Evolutionary conservation across 2,329 filamentous ascomycete species (phyloP).

Genomic region (Apiospora koreana): DNA sequence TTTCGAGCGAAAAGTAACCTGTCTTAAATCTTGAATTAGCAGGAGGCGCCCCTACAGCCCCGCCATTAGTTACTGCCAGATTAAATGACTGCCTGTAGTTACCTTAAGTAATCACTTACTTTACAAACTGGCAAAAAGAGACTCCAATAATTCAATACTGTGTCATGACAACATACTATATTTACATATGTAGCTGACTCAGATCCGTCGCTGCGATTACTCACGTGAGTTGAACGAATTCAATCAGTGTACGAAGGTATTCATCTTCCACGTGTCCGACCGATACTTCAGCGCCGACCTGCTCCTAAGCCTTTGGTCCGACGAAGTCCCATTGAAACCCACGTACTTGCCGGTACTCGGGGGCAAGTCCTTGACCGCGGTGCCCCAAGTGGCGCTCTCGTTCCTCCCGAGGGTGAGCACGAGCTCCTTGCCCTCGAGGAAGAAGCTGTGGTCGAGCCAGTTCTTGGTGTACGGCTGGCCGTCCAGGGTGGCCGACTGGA

Average conservation of each 20-base stretch:
- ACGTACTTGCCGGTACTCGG: constrained; percentile 53
- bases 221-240: too few relatives aligned
- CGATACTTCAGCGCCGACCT: neutral
- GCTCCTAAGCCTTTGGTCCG: neutral
- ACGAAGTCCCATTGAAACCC: constrained; percentile 25
- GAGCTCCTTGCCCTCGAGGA: constrained; percentile 62
- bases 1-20: too few relatives aligned
- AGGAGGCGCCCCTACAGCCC: too few relatives aligned
- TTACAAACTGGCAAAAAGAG: too few relatives aligned
- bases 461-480: constrained; percentile 62
- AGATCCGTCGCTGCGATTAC: too few relatives aligned
- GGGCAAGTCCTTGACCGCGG: constrained; percentile 57
- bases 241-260: neutral
- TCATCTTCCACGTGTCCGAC: neutral
- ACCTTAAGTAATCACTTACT: too few relatives aligned
- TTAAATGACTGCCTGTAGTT: too few relatives aligned
- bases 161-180: too few relatives aligned
- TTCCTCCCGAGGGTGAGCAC: constrained; percentile 60
- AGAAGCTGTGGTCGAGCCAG: constrained; percentile 71
- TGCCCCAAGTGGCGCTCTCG: constrained; percentile 66
- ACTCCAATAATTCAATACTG: too few relatives aligned
- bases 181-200: too few relatives aligned
- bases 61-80: too few relatives aligned
- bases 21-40: too few relatives aligned
- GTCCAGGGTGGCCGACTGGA: constrained; percentile 65